Conservation (phyloP, 495 filamentous ascomycete genomes). For the Emericellopsis terricola region DNA sequence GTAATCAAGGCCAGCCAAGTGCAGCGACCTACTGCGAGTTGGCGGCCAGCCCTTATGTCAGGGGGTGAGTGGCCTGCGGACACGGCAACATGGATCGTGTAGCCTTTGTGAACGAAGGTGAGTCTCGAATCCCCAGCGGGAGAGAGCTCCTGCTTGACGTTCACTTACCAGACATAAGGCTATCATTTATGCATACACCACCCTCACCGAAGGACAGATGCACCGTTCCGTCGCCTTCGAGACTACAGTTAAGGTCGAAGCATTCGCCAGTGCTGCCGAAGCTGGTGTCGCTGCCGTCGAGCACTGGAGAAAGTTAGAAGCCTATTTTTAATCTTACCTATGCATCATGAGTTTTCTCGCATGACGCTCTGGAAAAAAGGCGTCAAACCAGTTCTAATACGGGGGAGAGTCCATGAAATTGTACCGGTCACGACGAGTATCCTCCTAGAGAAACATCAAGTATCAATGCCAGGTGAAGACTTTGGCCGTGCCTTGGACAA, state of each 20-base stretch:
- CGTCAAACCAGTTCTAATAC: slow-evolving; percentile 47
- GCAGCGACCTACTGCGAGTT: no score
- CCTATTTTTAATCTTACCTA: no score
- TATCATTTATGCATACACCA: slow-evolving; percentile 19
- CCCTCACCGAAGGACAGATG: slow-evolving; percentile 13
- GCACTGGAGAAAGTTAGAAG: slow-evolving; percentile 27
- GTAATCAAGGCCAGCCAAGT: no score
- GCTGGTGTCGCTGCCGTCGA: slow-evolving; percentile 20
- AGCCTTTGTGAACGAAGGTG: no score
- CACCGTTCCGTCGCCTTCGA: background rate
- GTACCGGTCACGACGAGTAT: slow-evolving; percentile 43
- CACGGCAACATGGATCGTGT: no score
- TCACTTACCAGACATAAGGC: no score
- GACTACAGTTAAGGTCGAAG: slow-evolving; percentile 6
- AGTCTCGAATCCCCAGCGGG: no score
- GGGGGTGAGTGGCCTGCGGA: no score
- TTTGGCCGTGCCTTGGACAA: slow-evolving; percentile 42
- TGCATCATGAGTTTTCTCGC: no score
- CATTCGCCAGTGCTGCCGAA: slow-evolving; percentile 35
- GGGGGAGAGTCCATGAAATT: slow-evolving; percentile 33
- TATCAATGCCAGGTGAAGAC: slow-evolving; percentile 52
- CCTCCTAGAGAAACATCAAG: slow-evolving; percentile 41
- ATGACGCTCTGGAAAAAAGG: no score
- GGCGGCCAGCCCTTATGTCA: no score
- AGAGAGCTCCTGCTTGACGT: no score